Base-by-base conservation (phyloP, 140 eudicot genomes). In the Senecio squalidus region DNA sequence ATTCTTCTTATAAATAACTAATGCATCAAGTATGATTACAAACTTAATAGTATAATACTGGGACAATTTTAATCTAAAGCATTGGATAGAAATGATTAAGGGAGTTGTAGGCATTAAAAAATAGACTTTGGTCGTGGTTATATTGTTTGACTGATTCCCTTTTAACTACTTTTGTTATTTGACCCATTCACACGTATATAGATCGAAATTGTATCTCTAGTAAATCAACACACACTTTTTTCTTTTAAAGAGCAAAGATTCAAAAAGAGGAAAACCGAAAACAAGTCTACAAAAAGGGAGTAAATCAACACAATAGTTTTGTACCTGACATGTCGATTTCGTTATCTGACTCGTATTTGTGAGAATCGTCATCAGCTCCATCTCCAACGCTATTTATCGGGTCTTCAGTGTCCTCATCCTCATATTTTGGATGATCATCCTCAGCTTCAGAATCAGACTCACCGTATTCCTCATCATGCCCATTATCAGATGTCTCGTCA, bases 301-400 rank as follows among this genome's bases (percentile, higher is more conserved):
- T n/a, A n/a, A n/a, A n/a, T n/a, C n/a, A 55, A 41, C 6, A 47
- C 23, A 40, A 61, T 23, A 30, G 7, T 38, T 53, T 14, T 28
- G 58, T 39, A 91, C 98, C 98, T 74, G 95, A 74, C 45, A 76
- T 62, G 67, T 80, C 81, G 11, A 56, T 53, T 18, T 92, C 96
- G n/a, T 84, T 89, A 69, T 92, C 96, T 34, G 94, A 74, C 16
- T 64, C 80, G 55, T 74, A 76, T 58, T 80, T 84, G 73, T 78
- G 73, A 4, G 86, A 70, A 39, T 72, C 79, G 28, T 60, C 86
- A 36, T 69, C 74, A 73, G 66, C 64, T 31, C 58, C 88, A 52
- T 33, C 81, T 39, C 22, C 56, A 55, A 73, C 34, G 48, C 64
- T 84, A 49, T 82, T 74, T 24, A 38, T 38, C 14, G 46, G 88